Base-by-base conservation (phyloP, 225 moss, liverwort and hornwort genomes). In the Polytrichum formosum region DNA sequence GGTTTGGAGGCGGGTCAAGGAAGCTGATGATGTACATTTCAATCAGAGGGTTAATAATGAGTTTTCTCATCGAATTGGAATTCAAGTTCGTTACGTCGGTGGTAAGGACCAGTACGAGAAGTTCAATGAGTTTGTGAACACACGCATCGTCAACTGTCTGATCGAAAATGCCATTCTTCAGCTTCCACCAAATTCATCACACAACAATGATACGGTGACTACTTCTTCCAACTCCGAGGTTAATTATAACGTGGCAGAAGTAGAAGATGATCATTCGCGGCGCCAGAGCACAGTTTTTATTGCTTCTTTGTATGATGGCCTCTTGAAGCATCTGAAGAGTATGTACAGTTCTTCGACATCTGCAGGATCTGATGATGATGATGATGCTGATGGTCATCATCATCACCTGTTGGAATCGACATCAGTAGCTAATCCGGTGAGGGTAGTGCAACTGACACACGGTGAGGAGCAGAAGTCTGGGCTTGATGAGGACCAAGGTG, bases 401-500 rank as follows among this genome's bases (percentile, higher is more conserved):
- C 7, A 31, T 7, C 31, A 31, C 7, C 31, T 31, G 7, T 31
- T 31, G 31, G 7, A 7, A 31, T 31, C 7, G 7, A 31, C 46
- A 13, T 46, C 13, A 46, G 46, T 46, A 16, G 13, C 4, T 46
- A 46, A 46, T 46, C 46, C 46, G 13, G 46, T 46, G 4, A 46
- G 46, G 46, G 46, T 13, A 20, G 74, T 82, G 20, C 87, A 87
- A 64, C 75, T 84, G 0, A 73, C 81, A 2, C 81, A 87, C 21
- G 81, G 81, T 33, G 73, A 79, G 26, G 37, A 59, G 22, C 87
- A 87, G 67, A 73, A 77, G 23, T 87, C 76, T 13, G 78, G 81
- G 1, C 59, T 75, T 18, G 87, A 87, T 72, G 81, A 79, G 23
- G 87, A 87, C 72, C 70, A 76, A 53, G 68, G 84, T 55, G 87